Conservation (phyloP, 202 grass and related monocot genomes). For the Cymbopogon flexuosus region DNA sequence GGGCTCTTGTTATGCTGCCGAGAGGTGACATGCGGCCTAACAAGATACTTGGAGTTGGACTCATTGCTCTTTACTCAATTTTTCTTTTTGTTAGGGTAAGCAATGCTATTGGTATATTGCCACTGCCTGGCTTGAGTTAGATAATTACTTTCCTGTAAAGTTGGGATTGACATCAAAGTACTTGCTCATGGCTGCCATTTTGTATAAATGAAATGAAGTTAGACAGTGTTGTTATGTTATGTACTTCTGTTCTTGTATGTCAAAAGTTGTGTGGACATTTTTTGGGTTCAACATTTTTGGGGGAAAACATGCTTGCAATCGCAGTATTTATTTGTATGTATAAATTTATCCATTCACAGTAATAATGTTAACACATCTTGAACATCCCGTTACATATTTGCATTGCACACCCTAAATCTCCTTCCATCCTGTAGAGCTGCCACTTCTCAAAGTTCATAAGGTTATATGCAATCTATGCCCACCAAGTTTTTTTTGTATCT, state of each 20-base stretch:
- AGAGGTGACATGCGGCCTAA: slow-evolving; percentile 74
- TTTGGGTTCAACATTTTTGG: background rate
- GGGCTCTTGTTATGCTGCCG: slow-evolving; percentile 67
- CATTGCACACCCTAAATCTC: background rate
- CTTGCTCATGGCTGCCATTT: background rate
- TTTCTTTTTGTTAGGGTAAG: slow-evolving; percentile 78
- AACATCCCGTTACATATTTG: background rate
- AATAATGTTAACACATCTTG: background rate
- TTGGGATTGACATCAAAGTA: background rate
- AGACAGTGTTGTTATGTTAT: background rate
- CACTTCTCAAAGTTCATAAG: background rate
- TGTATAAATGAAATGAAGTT: background rate
- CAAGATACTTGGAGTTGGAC: slow-evolving; percentile 71
- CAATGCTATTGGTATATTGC: slow-evolving; percentile 67
- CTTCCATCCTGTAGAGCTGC: background rate
- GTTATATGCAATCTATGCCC: background rate
- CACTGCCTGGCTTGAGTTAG: slow-evolving; percentile 50
- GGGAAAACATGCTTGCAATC: background rate
- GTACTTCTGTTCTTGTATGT: background rate
- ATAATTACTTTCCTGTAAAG: background rate
- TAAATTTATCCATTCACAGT: background rate
- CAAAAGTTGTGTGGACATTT: background rate
- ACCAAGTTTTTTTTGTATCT: background rate
- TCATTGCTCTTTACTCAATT: slow-evolving; percentile 71
- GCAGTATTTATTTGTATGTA: background rate